Evolutionary conservation across 2,329 filamentous ascomycete genomes (phyloP).

Genomic region (Penicillium sp.): DNA sequence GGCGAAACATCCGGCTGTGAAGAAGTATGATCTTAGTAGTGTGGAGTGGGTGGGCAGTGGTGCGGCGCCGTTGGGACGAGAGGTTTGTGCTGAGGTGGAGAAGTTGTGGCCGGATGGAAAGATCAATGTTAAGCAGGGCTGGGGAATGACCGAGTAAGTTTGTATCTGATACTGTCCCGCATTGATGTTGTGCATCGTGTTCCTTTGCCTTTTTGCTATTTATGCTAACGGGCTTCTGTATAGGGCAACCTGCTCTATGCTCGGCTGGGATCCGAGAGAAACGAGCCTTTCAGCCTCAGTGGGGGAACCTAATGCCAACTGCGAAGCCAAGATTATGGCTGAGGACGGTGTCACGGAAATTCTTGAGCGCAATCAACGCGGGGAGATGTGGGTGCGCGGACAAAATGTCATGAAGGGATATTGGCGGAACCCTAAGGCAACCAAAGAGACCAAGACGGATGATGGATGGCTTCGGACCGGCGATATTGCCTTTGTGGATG

Average conservation of each 20-base stretch:
- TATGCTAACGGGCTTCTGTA: constrained; percentile 1
- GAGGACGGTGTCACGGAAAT: constrained; percentile 48
- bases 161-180: constrained; percentile 39
- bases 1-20: constrained; percentile 70
- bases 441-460: constrained; percentile 61
- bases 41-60: constrained; percentile 65
- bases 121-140: constrained; percentile 70
- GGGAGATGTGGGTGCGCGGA: constrained; percentile 74
- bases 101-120: constrained; percentile 56
- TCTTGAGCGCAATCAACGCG: constrained; percentile 59
- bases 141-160: constrained; percentile 81
- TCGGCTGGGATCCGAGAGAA: constrained; percentile 65
- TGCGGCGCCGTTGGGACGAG: constrained; percentile 66
- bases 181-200: neutral
- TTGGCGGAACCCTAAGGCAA: constrained; percentile 72
- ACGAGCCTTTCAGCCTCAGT: constrained; percentile 56
- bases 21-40: constrained; percentile 70
- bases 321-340: constrained; percentile 68
- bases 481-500: constrained; percentile 68
- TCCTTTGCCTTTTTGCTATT: neutral
- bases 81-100: constrained; percentile 63
- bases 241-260: constrained; percentile 68
- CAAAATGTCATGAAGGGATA: constrained; percentile 78
- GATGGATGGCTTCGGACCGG: constrained; percentile 75
- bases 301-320: constrained; percentile 69